A percentile compares a stretch with the other conserved stretches of the same genome.
Conservation (phyloP, 2,329 filamentous ascomycete species). For the Fusarium oligoseptatum region DNA sequence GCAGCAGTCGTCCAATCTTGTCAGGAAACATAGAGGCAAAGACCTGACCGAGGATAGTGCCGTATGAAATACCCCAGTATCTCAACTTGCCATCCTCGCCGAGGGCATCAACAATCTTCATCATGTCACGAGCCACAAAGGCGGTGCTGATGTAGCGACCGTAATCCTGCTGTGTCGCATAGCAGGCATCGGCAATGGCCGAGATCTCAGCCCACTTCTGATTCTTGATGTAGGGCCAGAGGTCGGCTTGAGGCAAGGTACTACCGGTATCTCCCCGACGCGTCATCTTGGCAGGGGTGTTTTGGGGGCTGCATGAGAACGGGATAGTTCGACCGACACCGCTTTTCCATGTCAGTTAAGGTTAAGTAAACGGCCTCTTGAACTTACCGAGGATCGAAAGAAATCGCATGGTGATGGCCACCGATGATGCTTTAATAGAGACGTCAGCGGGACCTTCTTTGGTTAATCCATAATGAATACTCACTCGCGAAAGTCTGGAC, state of each 20-base stretch:
- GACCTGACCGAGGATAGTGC: conserved; percentile 39
- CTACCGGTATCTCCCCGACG: conserved; percentile 19
- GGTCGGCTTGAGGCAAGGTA: conserved; percentile 11
- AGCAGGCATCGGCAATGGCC: conserved; percentile 39
- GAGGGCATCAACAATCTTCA: conserved; percentile 55
- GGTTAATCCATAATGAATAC: rapidly evolving
- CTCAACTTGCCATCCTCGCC: conserved; percentile 51
- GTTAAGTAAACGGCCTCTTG: rapidly evolving
- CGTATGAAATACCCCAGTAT: conserved; percentile 51
- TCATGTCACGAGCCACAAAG: conserved; percentile 56
- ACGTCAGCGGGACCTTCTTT: neutral
- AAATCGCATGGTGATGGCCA: conserved; percentile 30
- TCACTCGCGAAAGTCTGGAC: conserved; percentile 25
- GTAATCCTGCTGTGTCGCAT: conserved; percentile 38
- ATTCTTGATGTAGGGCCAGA: conserved; percentile 23
- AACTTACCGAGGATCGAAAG: conserved; percentile 41
- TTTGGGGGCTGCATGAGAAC: conserved; percentile 13
- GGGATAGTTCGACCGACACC: conserved; percentile 39
- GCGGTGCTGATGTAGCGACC: conserved; percentile 50
- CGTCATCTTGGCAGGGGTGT: neutral
- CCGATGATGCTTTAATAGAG: conserved; percentile 15
- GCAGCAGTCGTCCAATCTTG: conserved; percentile 38
- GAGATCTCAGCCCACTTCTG: conserved; percentile 10
- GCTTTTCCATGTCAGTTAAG: neutral
- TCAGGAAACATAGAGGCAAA: conserved; percentile 43